These are phyloP conservation scores for Seiridium cupressi DNA, from an alignment of 2,329 filamentous ascomycete genomes.

Conservation along the genomic window DNA sequence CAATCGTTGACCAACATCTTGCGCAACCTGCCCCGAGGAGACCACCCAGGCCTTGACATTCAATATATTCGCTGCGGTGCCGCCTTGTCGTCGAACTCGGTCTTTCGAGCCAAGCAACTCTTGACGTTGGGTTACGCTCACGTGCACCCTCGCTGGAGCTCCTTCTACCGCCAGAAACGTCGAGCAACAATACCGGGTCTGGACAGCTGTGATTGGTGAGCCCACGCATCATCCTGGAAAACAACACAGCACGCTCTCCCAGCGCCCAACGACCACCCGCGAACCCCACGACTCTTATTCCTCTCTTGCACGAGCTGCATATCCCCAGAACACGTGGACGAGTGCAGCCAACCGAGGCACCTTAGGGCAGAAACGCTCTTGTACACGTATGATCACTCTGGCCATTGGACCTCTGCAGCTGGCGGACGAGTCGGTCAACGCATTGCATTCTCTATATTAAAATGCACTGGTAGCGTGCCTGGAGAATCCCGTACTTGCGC, in stretches of 20 bases:
- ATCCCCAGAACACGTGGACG: constrained; percentile 11
- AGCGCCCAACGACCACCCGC: constrained; percentile 6
- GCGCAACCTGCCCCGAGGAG: neutral
- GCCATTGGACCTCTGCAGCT: constrained; percentile 1
- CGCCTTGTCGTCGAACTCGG: neutral
- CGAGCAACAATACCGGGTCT: neutral
- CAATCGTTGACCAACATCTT: constrained; percentile 8
- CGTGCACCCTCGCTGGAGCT: neutral
- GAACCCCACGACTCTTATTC: constrained; percentile 6
- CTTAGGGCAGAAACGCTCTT: constrained; percentile 7
- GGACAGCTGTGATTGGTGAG: constrained; percentile 6
- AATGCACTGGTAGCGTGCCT: constrained; percentile 10
- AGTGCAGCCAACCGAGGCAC: constrained; percentile 12
- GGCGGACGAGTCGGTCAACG: neutral
- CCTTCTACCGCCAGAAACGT: no score
- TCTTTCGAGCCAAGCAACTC: neutral
- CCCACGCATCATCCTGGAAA: neutral
- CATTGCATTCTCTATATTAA: constrained; percentile 7
- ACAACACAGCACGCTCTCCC: constrained; percentile 7
- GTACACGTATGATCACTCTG: constrained; percentile 8
- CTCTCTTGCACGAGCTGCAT: neutral
- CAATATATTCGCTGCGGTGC: neutral
- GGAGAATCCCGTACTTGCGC: neutral
- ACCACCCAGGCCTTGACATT: neutral
- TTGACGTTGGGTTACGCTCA: neutral